Evolutionary conservation across 2,329 filamentous ascomycete species (phyloP), one percentile per base, ranked within the genome.

Genomic region (Fonsecaea nubica): DNA sequence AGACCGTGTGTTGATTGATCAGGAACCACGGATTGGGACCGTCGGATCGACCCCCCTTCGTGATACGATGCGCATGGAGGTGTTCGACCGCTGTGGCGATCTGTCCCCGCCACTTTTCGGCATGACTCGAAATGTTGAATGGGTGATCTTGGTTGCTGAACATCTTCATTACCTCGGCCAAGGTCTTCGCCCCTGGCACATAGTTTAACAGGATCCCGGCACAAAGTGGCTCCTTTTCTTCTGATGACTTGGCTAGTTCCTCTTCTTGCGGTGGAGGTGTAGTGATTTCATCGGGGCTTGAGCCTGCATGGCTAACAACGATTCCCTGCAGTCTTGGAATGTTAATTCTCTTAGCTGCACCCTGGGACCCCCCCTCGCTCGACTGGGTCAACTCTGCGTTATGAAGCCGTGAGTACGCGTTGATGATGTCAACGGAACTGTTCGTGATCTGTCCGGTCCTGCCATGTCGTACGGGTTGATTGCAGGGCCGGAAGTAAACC

Each of bases 31-130:
- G 10, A 18, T 30, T 53, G 3, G 48, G 12, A 33, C 15, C 25
- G 25, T 25, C 45, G 21, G 18, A 36, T 25, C 63, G 58, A 45
- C 38, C 50, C 33, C 63, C 63, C 3, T 56, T 42, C 7, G 57
- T 40, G 32, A 65, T 61, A 21, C 50, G 25, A 15, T 42, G 57
- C 13, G 52, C 52, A 40, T 65, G 63, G 4, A 65, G 58, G 10
- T 62, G 42, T 15, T 32, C 21, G 6, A 65, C 52, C 48, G 30
- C 53, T 9, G 38, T 32, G 9, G 38, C 33, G n/a, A 62, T 45
- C 30, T 65, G 63, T 33, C 4, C 52, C 57, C 35, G 62, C 63
- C 63, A 65, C 42, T 62, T 61, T n/a, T 62, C 53, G n/a, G 35
- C 50, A 18, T 13, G 25, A 18, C 56, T 50, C 38, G 25, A 30